Evolutionary conservation across 331 rosid genomes (phyloP).

Genomic region (Saraca asoca): DNA sequence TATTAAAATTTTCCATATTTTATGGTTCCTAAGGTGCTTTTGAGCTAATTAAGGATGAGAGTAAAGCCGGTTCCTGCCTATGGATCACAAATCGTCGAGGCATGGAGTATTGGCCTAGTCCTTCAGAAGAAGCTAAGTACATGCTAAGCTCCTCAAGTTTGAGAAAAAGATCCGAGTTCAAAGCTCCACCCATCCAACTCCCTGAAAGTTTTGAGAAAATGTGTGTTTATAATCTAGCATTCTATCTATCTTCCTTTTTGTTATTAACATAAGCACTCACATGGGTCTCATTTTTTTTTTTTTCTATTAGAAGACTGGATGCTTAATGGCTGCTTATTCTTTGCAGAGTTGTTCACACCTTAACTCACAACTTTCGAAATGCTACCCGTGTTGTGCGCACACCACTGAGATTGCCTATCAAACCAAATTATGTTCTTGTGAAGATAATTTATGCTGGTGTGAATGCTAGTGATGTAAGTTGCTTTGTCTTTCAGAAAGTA

Average conservation of each 20-base stretch:
- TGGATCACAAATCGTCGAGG: conserved; percentile 96
- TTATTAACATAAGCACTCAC: background rate
- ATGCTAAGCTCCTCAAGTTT: conserved; percentile 32
- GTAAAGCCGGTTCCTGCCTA: conserved; percentile 89
- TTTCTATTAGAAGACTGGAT: conserved; percentile 12
- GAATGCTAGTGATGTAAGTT: conserved; percentile 98
- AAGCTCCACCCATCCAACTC: conserved; percentile 56
- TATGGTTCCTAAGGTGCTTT: conserved; percentile 65
- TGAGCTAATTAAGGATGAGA: conserved; percentile 81
- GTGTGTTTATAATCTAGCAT: conserved; percentile 46
- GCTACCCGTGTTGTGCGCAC: conserved; percentile 70
- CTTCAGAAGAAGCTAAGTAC: conserved; percentile 74
- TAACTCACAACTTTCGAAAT: conserved; percentile 80
- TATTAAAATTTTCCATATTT: conserved; percentile 23
- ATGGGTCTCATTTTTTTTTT: conserved; percentile 20
- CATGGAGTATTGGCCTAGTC: conserved; percentile 90
- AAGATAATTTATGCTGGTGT: conserved; percentile 93
- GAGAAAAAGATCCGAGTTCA: conserved; percentile 46
- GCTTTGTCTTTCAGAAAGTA: conserved; percentile 26
- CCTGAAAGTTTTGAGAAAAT: conserved; percentile 81
- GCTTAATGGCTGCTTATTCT: conserved; percentile 33
- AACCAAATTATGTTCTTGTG: conserved; percentile 66
- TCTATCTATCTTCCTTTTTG: background rate
- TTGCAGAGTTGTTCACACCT: conserved; percentile 87
- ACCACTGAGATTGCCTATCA: conserved; percentile 73